Percentiles rank a stretch among this genome's conserved stretches.
phyloP scores from a whole-genome alignment of 108 stramenopile genomes.

The Skeletonema menzelii region DNA sequence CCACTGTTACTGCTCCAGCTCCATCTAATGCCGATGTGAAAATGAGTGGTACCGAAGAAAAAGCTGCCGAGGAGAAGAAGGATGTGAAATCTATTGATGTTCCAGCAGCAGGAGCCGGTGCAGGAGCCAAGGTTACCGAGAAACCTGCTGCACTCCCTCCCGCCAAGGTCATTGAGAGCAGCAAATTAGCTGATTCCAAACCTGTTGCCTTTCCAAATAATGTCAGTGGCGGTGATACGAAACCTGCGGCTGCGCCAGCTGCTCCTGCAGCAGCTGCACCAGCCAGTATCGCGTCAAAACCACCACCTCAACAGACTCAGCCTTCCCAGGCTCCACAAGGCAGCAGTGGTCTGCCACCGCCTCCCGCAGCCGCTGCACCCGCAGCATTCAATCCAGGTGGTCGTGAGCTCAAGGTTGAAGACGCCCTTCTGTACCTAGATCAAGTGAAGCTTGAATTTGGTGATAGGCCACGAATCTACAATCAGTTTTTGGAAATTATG shows the following conservation, averaged over 20 bases:
- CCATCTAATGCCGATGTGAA: background rate
- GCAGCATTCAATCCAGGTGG: constrained; percentile 37
- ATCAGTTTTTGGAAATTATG: constrained; percentile 99
- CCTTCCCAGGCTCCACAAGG: background rate
- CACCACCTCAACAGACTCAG: background rate
- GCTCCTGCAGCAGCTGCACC: background rate
- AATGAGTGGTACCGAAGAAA: background rate
- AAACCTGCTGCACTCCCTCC: background rate
- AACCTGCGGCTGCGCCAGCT: background rate
- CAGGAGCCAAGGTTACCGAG: background rate
- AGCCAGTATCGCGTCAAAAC: background rate
- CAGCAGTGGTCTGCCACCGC: background rate
- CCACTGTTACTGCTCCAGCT: background rate
- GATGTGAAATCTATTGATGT: background rate
- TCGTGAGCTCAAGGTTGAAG: constrained; percentile 86
- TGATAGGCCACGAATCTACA: constrained; percentile 97
- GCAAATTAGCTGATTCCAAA: background rate
- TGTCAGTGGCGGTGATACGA: background rate
- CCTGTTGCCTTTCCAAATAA: background rate
- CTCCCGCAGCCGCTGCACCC: constrained; percentile 16
- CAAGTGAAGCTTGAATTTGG: constrained; percentile 93
- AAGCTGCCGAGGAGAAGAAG: background rate
- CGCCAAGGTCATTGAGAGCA: background rate
- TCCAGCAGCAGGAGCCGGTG: background rate
- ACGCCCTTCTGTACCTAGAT: constrained; percentile 88